Evolutionary conservation across 202 grass and related monocot species (phyloP).

Genomic region (Digitaria exilis): DNA sequence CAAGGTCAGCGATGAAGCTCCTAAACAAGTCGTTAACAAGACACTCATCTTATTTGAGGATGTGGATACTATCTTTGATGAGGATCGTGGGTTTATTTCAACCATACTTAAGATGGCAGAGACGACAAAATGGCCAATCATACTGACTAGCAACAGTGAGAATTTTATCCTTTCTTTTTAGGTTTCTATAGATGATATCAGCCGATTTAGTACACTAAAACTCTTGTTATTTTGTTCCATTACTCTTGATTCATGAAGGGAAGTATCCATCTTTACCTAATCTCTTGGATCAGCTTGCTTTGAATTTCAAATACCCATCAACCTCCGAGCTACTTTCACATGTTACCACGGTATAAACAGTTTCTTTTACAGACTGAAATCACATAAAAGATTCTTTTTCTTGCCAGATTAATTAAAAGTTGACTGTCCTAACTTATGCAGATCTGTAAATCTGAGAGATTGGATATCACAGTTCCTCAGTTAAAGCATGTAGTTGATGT

Average conservation of each 20-base stretch:
- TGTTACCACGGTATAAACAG: constrained; percentile 69
- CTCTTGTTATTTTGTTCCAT: constrained; percentile 36
- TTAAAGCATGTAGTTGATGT: constrained; percentile 59
- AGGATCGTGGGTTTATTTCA: constrained; percentile 89
- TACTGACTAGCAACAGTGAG: constrained; percentile 98
- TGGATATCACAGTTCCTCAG: constrained; percentile 54
- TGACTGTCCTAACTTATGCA: constrained; percentile 45
- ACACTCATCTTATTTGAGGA: constrained; percentile 93
- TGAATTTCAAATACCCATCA: constrained; percentile 83
- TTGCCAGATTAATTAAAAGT: constrained; percentile 34
- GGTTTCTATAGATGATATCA: constrained; percentile 20
- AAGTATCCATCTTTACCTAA: constrained; percentile 81
- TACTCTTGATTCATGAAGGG: constrained; percentile 48
- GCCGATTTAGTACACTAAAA: constrained; percentile 32
- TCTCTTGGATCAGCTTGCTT: constrained; percentile 67
- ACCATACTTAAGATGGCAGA: constrained; percentile 80
- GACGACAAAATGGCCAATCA: constrained; percentile 88
- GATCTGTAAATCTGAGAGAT: constrained; percentile 83
- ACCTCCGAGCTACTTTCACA: constrained; percentile 76
- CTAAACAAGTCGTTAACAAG: constrained; percentile 73
- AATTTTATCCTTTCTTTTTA: constrained; percentile 34
- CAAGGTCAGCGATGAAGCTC: constrained; percentile 36
- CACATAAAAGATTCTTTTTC: constrained; percentile 35
- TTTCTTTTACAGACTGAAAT: constrained; percentile 11
- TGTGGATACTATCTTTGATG: constrained; percentile 93